Percentiles rank a stretch among this genome's conserved stretches.
Conservation (phyloP, 148 eudicot species). For the Polygonum aviculare region DNA sequence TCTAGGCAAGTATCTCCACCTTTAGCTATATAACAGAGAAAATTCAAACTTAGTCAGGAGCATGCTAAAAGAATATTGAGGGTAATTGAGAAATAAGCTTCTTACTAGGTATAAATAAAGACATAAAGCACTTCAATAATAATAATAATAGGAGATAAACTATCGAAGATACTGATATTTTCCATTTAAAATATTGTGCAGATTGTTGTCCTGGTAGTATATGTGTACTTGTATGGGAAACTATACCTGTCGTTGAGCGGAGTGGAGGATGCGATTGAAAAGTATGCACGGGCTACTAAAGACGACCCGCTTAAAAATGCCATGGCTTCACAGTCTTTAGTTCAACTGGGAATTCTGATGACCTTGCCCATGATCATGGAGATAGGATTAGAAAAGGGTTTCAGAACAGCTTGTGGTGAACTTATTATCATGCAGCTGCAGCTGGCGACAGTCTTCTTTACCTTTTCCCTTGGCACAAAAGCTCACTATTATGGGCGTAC, state of each 20-base stretch:
- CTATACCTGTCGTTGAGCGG: slow-evolving; percentile 69
- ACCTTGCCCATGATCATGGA: slow-evolving; percentile 66
- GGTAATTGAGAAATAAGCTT: not conserved
- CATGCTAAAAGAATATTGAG: not conserved
- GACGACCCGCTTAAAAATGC: slow-evolving; percentile 51
- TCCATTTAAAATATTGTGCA: slow-evolving; percentile 22
- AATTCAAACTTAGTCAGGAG: not conserved
- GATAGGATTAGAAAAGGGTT: slow-evolving; percentile 57
- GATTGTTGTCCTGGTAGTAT: slow-evolving; percentile 69
- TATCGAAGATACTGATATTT: not conserved
- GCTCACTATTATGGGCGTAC: slow-evolving; percentile 57
- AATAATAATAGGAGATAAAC: not conserved
- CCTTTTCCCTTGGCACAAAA: slow-evolving; percentile 59
- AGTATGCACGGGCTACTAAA: slow-evolving; percentile 48
- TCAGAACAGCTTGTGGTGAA: slow-evolving; percentile 53
- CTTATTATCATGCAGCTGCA: slow-evolving; percentile 53
- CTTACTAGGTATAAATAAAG: not conserved
- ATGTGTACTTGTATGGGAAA: slow-evolving; percentile 59
- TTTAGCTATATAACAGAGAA: not conserved
- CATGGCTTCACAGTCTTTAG: slow-evolving; percentile 60
- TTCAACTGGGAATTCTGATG: slow-evolving; percentile 60
- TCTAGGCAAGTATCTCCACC: not conserved
- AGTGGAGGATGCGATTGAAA: slow-evolving; percentile 47
- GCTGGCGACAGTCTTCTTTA: slow-evolving; percentile 46
- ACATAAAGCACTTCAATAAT: not conserved